Evolutionary conservation across 2,329 filamentous ascomycete species (phyloP).

Genomic region (Exutisphaerella laricina): DNA sequence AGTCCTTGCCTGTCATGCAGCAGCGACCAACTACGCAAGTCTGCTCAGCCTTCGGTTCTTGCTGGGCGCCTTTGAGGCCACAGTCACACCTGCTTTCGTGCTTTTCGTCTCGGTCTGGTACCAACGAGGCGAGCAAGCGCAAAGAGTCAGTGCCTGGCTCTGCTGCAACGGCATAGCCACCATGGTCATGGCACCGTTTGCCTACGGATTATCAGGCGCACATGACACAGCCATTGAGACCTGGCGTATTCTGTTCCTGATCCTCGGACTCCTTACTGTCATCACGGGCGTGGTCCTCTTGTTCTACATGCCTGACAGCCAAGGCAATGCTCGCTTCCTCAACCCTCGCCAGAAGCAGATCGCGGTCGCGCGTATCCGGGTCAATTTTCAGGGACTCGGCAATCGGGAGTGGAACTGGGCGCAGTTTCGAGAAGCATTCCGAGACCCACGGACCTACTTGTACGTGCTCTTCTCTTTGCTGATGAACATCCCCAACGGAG

Average conservation of each 20-base stretch:
- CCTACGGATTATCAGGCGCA: background rate
- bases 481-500: slow-evolving; percentile 49
- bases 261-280: slow-evolving; percentile 44
- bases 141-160: slow-evolving; percentile 24
- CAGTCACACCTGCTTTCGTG: slow-evolving; percentile 27
- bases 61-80: slow-evolving; percentile 52
- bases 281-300: slow-evolving; percentile 48
- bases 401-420: slow-evolving; percentile 47
- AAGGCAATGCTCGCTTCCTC: slow-evolving; percentile 55
- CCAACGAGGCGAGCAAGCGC: slow-evolving; percentile 25
- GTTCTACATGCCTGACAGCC: slow-evolving; percentile 60
- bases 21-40: slow-evolving; percentile 45
- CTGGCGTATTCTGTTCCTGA: slow-evolving; percentile 24
- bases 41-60: slow-evolving; percentile 52
- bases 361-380: slow-evolving; percentile 50
- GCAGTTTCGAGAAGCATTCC: slow-evolving; percentile 49
- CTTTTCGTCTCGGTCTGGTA: slow-evolving; percentile 27
- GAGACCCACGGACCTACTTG: slow-evolving; percentile 49
- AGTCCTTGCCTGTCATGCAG: slow-evolving; percentile 37
- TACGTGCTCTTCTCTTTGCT: background rate
- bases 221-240: background rate
- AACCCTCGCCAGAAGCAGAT: slow-evolving; percentile 51
- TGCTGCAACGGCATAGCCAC: background rate
- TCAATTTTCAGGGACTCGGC: slow-evolving; percentile 39
- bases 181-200: slow-evolving; percentile 1